A percentile compares a stretch with the other conserved stretches of the same genome.
phyloP scores from a whole-genome alignment of 2,329 filamentous ascomycete species.

The Neofusicoccum parvum region DNA sequence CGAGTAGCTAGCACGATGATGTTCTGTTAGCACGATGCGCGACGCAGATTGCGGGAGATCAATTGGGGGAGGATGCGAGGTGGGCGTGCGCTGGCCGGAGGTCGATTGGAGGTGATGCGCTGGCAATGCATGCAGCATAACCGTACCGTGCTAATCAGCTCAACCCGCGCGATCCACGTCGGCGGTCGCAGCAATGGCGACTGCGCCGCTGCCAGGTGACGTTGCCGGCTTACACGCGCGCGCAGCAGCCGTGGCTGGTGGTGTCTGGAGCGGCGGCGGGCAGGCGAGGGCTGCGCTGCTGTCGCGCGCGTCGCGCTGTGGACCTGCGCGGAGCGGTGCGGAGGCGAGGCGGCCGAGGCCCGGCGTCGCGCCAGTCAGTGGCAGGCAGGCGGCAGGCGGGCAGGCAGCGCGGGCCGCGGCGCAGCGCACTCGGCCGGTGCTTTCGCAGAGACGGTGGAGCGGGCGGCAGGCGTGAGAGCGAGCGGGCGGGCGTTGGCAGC shows the following conservation, averaged over 20 bases:
- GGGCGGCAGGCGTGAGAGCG: too few species aligned
- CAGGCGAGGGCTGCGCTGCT: background rate
- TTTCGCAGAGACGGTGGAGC: too few species aligned
- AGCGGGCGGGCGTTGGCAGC: too few species aligned
- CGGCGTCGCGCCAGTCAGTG: background rate
- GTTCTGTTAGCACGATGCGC: slow-evolving; percentile 18
- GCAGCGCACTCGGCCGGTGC: background rate
- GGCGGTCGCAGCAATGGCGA: slow-evolving; percentile 11
- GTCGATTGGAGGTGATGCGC: slow-evolving; percentile 47
- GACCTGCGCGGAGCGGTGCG: slow-evolving; percentile 1
- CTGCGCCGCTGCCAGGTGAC: slow-evolving; percentile 13
- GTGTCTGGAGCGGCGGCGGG: background rate
- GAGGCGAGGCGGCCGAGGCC: background rate
- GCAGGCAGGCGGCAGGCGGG: background rate
- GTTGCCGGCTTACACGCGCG: slow-evolving; percentile 15
- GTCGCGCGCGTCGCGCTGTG: slow-evolving; percentile 26
- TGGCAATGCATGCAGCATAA: slow-evolving; percentile 41
- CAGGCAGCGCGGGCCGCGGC: background rate
- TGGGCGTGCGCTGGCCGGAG: slow-evolving; percentile 34
- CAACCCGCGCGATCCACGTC: slow-evolving; percentile 8
- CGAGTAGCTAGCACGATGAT: slow-evolving; percentile 33
- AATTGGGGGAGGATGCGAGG: slow-evolving; percentile 14
- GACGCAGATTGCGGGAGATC: slow-evolving; percentile 17
- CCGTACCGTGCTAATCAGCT: slow-evolving; percentile 11
- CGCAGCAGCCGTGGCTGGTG: slow-evolving; percentile 12